Base-by-base conservation (phyloP, 2,329 filamentous ascomycete species). In the Alternaria consortialis region DNA sequence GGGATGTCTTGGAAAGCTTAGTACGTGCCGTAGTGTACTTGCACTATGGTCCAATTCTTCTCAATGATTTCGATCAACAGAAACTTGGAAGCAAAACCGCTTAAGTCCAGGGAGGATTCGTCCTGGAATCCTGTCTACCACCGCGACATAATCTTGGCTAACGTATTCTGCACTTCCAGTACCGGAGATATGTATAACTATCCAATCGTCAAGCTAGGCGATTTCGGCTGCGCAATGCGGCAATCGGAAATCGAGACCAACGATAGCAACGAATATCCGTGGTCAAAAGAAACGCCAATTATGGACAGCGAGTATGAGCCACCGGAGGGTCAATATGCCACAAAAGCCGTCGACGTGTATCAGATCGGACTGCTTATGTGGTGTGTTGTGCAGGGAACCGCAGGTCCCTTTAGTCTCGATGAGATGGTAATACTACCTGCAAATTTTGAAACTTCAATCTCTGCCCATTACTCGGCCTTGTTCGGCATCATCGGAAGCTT, bases 191-290 rank as follows among this genome's bases (percentile, higher is more conserved):
- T 29, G 13, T 13, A 7, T 25, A 17, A n/a, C 1, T 42, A 53
- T 42, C 40, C 37, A 8, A 43, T 32, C 12, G 37, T 43, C 7
- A 53, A 43, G 17, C 4, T 53, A 5, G 17, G 36, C 17, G 37
- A 42, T 36, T 53, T 53, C 17, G 51, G 51, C 27, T 53, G 51
- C 51, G 51, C 51, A 13, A 25, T 27, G 34, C 27, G n/a, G 37
- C 37, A 53, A 32, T 53, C n/a, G 1, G 27, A 34, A 42, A 1
- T 20, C 7, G 11, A 3, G 2, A 25, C 7, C 12, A n/a, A 15
- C 23, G 7, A 25, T 12, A 1, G 25, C 12, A 3, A 36, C 11
- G 1, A n/a, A 25, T 7, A 36, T 11, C 17, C 31, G 6, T 4
- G 23, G 46, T 2, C 17, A 36, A 1, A 48, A 5, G 13, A 48